These are phyloP conservation scores for Pseudocercospora pini-densiflorae DNA, from an alignment of 2,329 filamentous ascomycete species.

Conservation along the genomic window DNA sequence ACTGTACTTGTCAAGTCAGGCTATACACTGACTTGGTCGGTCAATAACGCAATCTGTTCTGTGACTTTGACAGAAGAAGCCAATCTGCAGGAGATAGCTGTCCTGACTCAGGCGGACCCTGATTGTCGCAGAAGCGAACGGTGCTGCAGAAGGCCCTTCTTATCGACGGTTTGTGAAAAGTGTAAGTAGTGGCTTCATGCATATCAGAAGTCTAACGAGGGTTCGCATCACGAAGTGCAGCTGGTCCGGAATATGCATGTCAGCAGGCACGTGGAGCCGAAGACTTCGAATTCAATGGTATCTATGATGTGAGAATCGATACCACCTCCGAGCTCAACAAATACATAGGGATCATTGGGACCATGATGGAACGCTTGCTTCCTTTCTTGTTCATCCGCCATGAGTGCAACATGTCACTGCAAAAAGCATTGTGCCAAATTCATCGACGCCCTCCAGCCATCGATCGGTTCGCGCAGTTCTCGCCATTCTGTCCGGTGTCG, in stretches of 20 bases:
- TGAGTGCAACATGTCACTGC: neutral
- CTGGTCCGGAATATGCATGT: neutral
- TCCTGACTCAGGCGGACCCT: neutral
- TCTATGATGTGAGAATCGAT: no score
- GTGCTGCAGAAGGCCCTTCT: neutral
- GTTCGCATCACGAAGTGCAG: neutral
- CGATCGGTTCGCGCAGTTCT: neutral
- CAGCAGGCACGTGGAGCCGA: neutral
- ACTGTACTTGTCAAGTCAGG: neutral
- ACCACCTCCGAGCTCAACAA: no score
- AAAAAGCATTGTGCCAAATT: neutral
- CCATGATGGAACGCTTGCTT: neutral
- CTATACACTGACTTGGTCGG: neutral
- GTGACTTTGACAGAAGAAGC: slow-evolving; percentile 1
- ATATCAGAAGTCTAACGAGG: neutral
- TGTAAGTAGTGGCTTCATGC: neutral
- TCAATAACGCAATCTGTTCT: slow-evolving; percentile 5
- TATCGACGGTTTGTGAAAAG: neutral
- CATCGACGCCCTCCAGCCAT: neutral
- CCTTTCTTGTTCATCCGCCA: neutral
- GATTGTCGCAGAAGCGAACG: neutral
- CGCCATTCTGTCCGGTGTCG: neutral
- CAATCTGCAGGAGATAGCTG: slow-evolving; percentile 4
- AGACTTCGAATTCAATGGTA: no score
- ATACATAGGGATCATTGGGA: no score